A percentile compares a stretch with the other conserved stretches of the same genome.
Conservation (phyloP, 805 yeast genomes). For the Metschnikowia henanensis region DNA sequence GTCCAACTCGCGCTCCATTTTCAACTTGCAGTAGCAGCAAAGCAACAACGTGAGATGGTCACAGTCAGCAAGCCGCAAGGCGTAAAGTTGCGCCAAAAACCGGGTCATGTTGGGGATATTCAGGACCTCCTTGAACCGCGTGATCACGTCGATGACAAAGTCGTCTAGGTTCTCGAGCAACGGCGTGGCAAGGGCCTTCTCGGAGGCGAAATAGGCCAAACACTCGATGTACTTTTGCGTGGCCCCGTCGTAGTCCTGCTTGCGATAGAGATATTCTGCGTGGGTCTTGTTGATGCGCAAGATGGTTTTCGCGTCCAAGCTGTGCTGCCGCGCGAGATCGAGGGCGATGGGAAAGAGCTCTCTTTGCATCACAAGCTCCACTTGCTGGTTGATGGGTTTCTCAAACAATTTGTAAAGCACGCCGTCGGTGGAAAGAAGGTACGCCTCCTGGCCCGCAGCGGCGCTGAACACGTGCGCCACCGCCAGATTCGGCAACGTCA, state of each 20-base stretch:
- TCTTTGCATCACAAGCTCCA: conserved; percentile 66
- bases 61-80: conserved; percentile 54
- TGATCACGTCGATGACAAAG: conserved; percentile 67
- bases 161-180: conserved; percentile 22
- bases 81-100: conserved; percentile 63
- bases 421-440: conserved; percentile 73
- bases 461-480: conserved; percentile 57
- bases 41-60: conserved; percentile 82
- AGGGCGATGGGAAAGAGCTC: conserved; percentile 75
- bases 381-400: conserved; percentile 62
- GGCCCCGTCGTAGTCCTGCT: conserved; percentile 66
- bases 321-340: conserved; percentile 51
- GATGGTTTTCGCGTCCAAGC: conserved; percentile 30
- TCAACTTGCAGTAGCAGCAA: conserved; percentile 78
- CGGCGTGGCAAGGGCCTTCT: not conserved
- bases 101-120: conserved; percentile 62
- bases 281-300: conserved; percentile 42
- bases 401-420: conserved; percentile 67
- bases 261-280: conserved; percentile 72
- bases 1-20: conserved; percentile 55
- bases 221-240: conserved; percentile 68
- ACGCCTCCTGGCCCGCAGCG: conserved; percentile 50
- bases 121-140: conserved; percentile 76
- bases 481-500: conserved; percentile 60
- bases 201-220: conserved; percentile 23